Base-by-base conservation (phyloP, 345 rosid genomes). In the Gossypium australe region DNA sequence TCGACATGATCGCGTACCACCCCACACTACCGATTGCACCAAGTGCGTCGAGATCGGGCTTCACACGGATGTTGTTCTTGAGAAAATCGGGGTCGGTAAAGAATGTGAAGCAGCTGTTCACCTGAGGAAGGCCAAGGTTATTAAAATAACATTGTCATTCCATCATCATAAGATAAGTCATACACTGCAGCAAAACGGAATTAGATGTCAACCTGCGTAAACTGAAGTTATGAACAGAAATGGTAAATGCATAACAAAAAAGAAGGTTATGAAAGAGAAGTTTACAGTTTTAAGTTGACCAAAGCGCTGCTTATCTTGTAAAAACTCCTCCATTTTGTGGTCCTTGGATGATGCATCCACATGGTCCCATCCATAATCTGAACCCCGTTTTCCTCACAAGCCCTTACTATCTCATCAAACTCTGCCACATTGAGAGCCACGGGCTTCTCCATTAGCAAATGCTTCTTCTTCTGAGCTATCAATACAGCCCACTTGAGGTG, bases 291-390 rank as follows among this genome's bases (percentile, higher is more conserved):
- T 84, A 53, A 89, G 87, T 55, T 82, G 80, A 5, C 98, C 97
- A 68, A 90, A 94, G n/a, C 76, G 80, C 20, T 76, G 79, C 56
- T 76, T 68, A 79, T 92, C 88, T n/a, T 47, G n/a, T 7, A 94
- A 3, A 64, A 87, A 89, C 24, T 86, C 84, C 29, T 49, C 77
- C 88, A 94, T 87, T 80, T 78, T 71, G 2, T 73, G 75, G 92
- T 88, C 75, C 97, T 22, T 5, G 93, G 93, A 72, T 90, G 75
- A 18, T 94, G 96, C 80, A 94, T 74, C 98, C 96, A 90, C 94
- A 87, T 89, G 70, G 94, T 88, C 7, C 96, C 97, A 66, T 94
- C 96, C 97, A 92, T 89, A 66, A 92, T 58, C 87, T 91, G 95
- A 20, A 93, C 83, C 22, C 87, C 87, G 41, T 85, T 86, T 61